Percentiles rank a stretch among this genome's conserved stretches.
These are phyloP conservation scores for Xylariaceae sp. DNA, from an alignment of 2,329 filamentous ascomycete species.

Conservation along the genomic window DNA sequence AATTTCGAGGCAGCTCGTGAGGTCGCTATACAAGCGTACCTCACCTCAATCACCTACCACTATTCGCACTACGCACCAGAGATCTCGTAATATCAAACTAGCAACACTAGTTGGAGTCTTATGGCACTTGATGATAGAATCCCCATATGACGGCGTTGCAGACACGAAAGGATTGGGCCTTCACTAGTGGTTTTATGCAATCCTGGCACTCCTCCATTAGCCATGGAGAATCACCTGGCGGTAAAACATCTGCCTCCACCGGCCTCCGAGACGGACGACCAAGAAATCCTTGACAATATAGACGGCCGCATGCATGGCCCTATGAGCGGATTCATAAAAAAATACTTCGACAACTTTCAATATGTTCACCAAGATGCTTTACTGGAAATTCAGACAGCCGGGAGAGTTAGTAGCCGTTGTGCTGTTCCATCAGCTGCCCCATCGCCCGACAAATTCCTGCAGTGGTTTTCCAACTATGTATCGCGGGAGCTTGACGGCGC, in stretches of 20 bases:
- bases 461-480: constrained; percentile 30
- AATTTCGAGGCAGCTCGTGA: too few species aligned
- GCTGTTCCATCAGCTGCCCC: constrained; percentile 22
- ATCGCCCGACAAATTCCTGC: constrained; percentile 25
- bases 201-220: not conserved
- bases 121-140: too few species aligned
- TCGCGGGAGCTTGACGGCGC: constrained; percentile 22
- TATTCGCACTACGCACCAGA: not conserved
- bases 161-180: not conserved
- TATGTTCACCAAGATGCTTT: constrained; percentile 19
- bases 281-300: constrained; percentile 35
- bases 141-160: not conserved
- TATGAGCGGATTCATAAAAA: constrained; percentile 34
- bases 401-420: constrained; percentile 13
- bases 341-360: constrained; percentile 31
- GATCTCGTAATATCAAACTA: not conserved
- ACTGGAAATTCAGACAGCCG: constrained; percentile 23
- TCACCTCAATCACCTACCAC: too few species aligned
- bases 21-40: too few species aligned
- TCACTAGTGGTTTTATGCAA: not conserved
- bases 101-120: not conserved
- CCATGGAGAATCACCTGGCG: constrained; percentile 13
- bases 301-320: constrained; percentile 34
- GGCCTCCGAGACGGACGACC: constrained; percentile 16
- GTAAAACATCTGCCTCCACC: constrained; percentile 8